phyloP scores from a whole-genome alignment of 2,329 filamentous ascomycete genomes.

The Trichoderma pleuroti region DNA sequence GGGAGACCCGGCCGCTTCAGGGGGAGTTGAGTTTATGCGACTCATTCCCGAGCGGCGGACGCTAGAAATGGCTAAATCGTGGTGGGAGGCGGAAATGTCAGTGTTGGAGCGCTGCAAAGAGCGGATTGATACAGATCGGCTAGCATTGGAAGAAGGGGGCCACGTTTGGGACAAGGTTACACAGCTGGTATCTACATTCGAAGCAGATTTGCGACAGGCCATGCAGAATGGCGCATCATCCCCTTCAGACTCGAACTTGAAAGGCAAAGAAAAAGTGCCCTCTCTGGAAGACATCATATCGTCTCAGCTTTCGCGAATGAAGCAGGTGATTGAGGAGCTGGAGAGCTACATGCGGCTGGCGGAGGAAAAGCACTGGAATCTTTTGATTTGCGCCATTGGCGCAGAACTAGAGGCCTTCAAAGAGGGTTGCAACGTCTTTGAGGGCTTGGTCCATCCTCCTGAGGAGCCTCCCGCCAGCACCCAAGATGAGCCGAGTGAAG shows the following conservation, averaged over 20 bases:
- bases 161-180: conserved; percentile 63
- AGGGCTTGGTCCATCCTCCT: conserved; percentile 18
- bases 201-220: conserved; percentile 56
- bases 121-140: conserved; percentile 57
- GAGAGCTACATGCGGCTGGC: conserved; percentile 52
- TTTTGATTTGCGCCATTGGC: conserved; percentile 71
- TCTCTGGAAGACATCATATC: conserved; percentile 40
- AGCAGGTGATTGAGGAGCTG: conserved; percentile 52
- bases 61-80: conserved; percentile 64
- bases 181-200: conserved; percentile 59
- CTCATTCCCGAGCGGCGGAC: conserved; percentile 64
- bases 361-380: conserved; percentile 64
- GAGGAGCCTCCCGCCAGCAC: not conserved
- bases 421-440: conserved; percentile 57
- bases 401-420: conserved; percentile 67
- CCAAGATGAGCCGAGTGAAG: conserved; percentile 7
- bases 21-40: conserved; percentile 53
- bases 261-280: conserved; percentile 31
- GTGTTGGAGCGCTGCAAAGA: conserved; percentile 52
- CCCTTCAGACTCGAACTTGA: conserved; percentile 21
- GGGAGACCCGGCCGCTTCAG: conserved; percentile 29
- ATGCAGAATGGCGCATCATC: conserved; percentile 39
- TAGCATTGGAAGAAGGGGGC: conserved; percentile 65
- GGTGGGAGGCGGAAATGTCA: conserved; percentile 64
- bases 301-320: conserved; percentile 54